Percentiles rank a stretch among this genome's conserved stretches.
phyloP scores from a whole-genome alignment of 176 grass and related monocot genomes.

The Lolium perenne region DNA sequence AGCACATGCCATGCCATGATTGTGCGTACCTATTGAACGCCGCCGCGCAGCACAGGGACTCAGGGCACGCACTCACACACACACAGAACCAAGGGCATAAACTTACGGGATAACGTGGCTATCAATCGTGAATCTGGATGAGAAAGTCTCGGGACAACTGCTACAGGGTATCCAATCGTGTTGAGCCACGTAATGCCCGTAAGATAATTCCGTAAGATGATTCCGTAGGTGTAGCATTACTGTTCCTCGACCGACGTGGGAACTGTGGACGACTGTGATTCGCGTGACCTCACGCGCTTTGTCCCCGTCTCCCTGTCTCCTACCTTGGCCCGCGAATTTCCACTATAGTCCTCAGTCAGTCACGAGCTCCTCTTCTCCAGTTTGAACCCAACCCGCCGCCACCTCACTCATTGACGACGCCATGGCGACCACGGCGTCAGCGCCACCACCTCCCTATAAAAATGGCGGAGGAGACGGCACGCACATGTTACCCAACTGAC shows the following conservation, averaged over 20 bases:
- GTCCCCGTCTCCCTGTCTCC: background rate
- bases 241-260: background rate
- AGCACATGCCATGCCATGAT: no score
- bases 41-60: background rate
- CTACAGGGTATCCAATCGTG: no score
- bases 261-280: background rate
- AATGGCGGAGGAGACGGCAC: background rate
- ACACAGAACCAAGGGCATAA: no score
- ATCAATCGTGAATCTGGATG: no score
- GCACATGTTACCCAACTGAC: background rate
- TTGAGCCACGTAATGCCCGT: no score
- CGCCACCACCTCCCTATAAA: background rate
- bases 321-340: background rate
- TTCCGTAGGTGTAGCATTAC: no score
- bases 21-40: background rate
- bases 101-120: no score
- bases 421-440: slow-evolving; percentile 4
- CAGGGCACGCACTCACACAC: background rate
- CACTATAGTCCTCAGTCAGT: background rate
- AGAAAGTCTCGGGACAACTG: no score
- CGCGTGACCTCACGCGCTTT: background rate
- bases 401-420: background rate
- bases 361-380: background rate
- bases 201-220: no score
- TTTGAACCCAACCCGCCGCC: slow-evolving; percentile 30